Conservation (phyloP, 805 yeast genomes). For the Candida awuae region DNA sequence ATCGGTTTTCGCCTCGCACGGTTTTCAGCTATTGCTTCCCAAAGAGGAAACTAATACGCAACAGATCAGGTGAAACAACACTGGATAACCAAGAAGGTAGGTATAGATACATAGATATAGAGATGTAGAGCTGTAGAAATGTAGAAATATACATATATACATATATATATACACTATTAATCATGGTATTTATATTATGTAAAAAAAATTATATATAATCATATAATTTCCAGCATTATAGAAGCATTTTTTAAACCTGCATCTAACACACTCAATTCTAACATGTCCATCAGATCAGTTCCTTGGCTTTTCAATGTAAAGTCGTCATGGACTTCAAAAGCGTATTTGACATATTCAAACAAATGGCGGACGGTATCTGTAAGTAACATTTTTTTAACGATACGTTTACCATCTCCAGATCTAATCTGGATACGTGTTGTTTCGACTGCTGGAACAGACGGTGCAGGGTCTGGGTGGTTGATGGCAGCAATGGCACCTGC, state of each 20-base stretch:
- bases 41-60: no score
- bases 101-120: no score
- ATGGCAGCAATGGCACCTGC: conserved; percentile 17
- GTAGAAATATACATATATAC: not conserved
- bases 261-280: conserved; percentile 54
- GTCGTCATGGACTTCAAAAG: conserved; percentile 36
- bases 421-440: conserved; percentile 81
- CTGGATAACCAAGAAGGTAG: no score
- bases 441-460: conserved; percentile 37
- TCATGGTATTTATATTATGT: no score
- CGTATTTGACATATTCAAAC: conserved; percentile 60
- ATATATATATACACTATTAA: not conserved
- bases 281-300: conserved; percentile 43
- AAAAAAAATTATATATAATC: conserved; percentile 4
- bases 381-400: conserved; percentile 59
- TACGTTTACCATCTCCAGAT: conserved; percentile 76
- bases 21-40: no score
- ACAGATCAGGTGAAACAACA: not conserved
- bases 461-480: conserved; percentile 56
- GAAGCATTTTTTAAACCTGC: conserved; percentile 82
- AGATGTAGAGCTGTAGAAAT: no score
- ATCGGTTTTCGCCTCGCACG: no score
- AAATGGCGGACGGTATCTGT: conserved; percentile 51
- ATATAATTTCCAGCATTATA: conserved; percentile 50
- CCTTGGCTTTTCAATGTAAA: conserved; percentile 56